Percentiles rank a stretch among this genome's conserved stretches.
phyloP scores from a whole-genome alignment of 169 alveolate species.

The Plasmodium billcollinsi region DNA sequence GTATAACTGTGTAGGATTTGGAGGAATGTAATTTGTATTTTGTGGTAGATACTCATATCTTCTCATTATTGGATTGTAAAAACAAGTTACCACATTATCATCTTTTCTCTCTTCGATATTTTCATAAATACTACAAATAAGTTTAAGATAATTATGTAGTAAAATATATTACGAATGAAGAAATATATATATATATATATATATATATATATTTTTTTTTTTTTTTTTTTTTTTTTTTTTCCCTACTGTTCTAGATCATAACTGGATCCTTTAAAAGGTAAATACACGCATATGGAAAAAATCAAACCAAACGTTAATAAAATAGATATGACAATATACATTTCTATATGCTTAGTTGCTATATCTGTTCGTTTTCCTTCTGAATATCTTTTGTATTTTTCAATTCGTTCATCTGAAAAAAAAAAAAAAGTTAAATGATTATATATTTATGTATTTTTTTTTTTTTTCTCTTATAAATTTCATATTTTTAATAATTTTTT shows the following conservation, averaged over 20 bases:
- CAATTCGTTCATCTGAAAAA: constrained; percentile 39
- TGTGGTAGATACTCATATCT: constrained; percentile 41
- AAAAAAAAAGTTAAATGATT: not conserved
- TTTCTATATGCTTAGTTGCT: constrained; percentile 13
- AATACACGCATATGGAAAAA: constrained; percentile 35
- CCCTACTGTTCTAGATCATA: constrained; percentile 9
- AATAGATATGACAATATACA: constrained; percentile 24
- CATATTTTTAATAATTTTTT: not conserved
- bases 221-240: not conserved
- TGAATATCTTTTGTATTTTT: constrained; percentile 44
- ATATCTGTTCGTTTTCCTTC: constrained; percentile 56
- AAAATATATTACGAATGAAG: not conserved
- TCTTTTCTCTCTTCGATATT: constrained; percentile 1
- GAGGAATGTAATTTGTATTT: constrained; percentile 12
- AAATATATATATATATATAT: not conserved
- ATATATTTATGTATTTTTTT: too few species aligned
- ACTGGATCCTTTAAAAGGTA: constrained; percentile 21
- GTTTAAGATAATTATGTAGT: not conserved
- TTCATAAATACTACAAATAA: constrained; percentile 24
- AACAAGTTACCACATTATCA: constrained; percentile 32
- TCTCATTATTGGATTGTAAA: constrained; percentile 56
- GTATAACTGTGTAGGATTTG: constrained; percentile 30
- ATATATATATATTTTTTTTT: not conserved
- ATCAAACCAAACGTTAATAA: constrained; percentile 24
- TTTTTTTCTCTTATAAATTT: too few species aligned